Evolutionary conservation across 1,139 yeast species (phyloP).

Genomic region (Pichia cactophila): DNA sequence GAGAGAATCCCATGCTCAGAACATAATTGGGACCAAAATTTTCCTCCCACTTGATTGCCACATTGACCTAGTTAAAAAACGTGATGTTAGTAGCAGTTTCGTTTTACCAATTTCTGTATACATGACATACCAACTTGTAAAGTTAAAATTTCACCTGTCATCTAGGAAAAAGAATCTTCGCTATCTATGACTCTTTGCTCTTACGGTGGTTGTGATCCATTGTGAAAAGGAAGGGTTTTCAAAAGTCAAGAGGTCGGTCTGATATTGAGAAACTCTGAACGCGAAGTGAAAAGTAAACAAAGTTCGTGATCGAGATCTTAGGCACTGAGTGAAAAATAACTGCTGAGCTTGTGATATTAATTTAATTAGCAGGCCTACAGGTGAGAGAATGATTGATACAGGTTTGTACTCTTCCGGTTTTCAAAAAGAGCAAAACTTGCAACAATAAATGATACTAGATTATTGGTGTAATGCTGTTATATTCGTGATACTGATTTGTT

Average conservation of each 20-base stretch:
- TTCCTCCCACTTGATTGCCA: slow-evolving; percentile 92
- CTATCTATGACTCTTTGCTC: too few relatives aligned
- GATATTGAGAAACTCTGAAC: too few relatives aligned
- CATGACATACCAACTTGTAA: slow-evolving; percentile 45
- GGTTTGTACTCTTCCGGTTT: too few relatives aligned
- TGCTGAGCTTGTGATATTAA: too few relatives aligned
- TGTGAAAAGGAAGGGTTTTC: too few relatives aligned
- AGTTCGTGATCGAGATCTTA: too few relatives aligned
- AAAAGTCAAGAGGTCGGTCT: too few relatives aligned
- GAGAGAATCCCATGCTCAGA: slow-evolving; percentile 75
- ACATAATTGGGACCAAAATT: slow-evolving; percentile 89
- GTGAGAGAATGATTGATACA: too few relatives aligned
- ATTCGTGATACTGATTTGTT: slow-evolving; percentile 1
- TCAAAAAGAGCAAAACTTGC: too few relatives aligned
- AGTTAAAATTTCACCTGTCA: slow-evolving; percentile 53
- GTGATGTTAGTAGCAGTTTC: neutral
- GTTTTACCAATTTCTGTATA: neutral
- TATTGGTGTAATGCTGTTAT: neutral
- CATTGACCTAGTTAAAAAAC: slow-evolving; percentile 59
- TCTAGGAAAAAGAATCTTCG: slow-evolving; percentile 4
- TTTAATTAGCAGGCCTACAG: too few relatives aligned
- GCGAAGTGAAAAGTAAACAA: neutral
- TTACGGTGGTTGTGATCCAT: too few relatives aligned
- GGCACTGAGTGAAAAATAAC: neutral
- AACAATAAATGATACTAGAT: neutral